Conservation (phyloP, 176 grass and related monocot genomes). For the Oryza rufipogon region DNA sequence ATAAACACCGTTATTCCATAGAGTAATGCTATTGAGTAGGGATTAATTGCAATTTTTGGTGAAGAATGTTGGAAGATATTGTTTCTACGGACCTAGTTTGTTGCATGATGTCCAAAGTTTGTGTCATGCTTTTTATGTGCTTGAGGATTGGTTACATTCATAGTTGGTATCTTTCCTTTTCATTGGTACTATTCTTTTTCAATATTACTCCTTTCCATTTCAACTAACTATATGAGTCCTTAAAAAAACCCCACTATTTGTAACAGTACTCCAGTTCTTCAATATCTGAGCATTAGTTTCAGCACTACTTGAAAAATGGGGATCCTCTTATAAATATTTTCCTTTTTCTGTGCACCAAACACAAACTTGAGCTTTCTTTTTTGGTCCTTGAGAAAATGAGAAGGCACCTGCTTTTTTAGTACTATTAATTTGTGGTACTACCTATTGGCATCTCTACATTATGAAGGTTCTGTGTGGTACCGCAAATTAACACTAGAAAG, state of each 20-base stretch:
- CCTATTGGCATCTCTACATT: no score
- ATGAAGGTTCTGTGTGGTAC: no score
- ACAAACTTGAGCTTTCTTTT: neutral
- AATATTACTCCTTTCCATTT: neutral
- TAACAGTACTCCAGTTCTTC: neutral
- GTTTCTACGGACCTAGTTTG: neutral
- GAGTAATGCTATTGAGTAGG: neutral
- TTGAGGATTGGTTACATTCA: slow-evolving; percentile 3
- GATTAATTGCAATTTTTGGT: slow-evolving; percentile 11
- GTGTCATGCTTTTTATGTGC: slow-evolving; percentile 24
- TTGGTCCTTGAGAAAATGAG: no score
- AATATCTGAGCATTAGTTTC: slow-evolving; percentile 5
- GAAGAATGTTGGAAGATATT: neutral
- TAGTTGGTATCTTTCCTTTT: slow-evolving; percentile 33
- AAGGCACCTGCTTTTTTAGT: no score
- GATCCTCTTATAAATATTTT: neutral
- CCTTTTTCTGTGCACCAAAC: neutral
- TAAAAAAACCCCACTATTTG: neutral
- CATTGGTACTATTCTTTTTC: neutral
- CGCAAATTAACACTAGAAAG: no score
- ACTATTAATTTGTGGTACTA: no score
- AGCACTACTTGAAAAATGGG: neutral
- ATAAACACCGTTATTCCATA: neutral
- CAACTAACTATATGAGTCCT: neutral
- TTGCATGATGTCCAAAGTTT: neutral